Conservation (phyloP, 116 monocot species). For the Iris pallida region DNA sequence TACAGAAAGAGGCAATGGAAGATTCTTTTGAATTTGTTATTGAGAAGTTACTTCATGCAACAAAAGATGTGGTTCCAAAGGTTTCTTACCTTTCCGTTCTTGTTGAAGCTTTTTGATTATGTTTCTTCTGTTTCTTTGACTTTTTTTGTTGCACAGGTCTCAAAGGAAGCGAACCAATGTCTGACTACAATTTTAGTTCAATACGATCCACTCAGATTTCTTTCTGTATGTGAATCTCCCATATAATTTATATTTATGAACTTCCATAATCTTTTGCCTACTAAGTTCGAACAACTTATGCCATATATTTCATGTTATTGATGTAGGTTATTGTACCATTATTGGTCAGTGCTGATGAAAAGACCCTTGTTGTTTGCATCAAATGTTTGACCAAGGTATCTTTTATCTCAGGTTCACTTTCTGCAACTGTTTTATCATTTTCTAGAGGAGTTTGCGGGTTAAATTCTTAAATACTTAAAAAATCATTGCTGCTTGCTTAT, state of each 20-base stretch:
- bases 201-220: conserved; percentile 83
- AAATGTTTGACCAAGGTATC: conserved; percentile 95
- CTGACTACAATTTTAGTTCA: conserved; percentile 59
- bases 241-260: not conserved
- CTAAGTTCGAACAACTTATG: not conserved
- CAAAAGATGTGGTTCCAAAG: conserved; percentile 70
- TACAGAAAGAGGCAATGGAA: conserved; percentile 79
- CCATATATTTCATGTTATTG: not conserved
- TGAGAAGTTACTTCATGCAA: conserved; percentile 81
- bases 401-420: not conserved
- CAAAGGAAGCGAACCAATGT: conserved; percentile 83
- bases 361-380: conserved; percentile 83
- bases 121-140: not conserved
- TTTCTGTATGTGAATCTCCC: conserved; percentile 49
- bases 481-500: too few species aligned
- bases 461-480: too few species aligned
- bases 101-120: not conserved
- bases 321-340: conserved; percentile 82
- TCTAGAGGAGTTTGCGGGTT: too few species aligned
- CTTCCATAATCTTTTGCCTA: not conserved
- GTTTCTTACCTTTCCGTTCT: conserved; percentile 28
- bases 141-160: conserved; percentile 47
- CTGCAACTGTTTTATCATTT: too few species aligned
- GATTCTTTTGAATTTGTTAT: conserved; percentile 90
- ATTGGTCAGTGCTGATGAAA: conserved; percentile 88